A percentile compares a stretch with the other conserved stretches of the same genome.
These are phyloP conservation scores for Orbilia brochopaga DNA, from an alignment of 2,329 filamentous ascomycete species.

Conservation along the genomic window DNA sequence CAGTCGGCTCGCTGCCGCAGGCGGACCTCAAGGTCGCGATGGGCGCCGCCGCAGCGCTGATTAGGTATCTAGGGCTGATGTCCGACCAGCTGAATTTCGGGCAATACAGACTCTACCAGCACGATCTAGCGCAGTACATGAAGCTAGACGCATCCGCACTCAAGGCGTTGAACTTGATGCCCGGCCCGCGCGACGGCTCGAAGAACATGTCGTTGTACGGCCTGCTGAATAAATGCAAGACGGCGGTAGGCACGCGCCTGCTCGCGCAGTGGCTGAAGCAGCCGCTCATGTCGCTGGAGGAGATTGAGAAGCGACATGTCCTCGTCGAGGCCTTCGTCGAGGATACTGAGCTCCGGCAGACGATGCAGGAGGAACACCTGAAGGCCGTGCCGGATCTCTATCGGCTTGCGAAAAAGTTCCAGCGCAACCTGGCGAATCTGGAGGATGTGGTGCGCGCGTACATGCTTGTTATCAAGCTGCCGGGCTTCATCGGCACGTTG, in stretches of 20 bases:
- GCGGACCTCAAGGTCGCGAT: constrained; percentile 94
- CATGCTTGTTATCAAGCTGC: constrained; percentile 88
- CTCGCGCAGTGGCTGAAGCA: constrained; percentile 98
- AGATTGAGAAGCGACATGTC: constrained; percentile 90
- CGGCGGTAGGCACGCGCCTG: constrained; percentile 85
- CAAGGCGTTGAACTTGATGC: constrained; percentile 95
- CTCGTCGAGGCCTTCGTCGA: constrained; percentile 92
- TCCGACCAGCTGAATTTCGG: constrained; percentile 94
- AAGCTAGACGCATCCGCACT: constrained; percentile 94
- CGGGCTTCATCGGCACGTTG: constrained; percentile 85
- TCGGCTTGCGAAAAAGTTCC: constrained; percentile 90
- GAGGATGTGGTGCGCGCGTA: constrained; percentile 96
- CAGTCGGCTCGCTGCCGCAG: constrained; percentile 78
- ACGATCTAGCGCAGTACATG: constrained; percentile 97
- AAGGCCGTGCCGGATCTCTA: constrained; percentile 93
- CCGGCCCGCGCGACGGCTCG: constrained; percentile 88
- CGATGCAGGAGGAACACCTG: constrained; percentile 94
- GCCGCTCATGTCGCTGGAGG: constrained; percentile 85
- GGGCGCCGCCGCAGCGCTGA: constrained; percentile 89
- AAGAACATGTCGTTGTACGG: constrained; percentile 98
- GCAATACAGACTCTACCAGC: constrained; percentile 95
- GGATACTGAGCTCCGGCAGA: constrained; percentile 91
- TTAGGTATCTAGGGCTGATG: constrained; percentile 83
- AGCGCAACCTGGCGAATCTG: constrained; percentile 84
- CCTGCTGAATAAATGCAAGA: constrained; percentile 96